Conservation (phyloP, 2,329 filamentous ascomycete species). For the Amauroascus verrucosus region DNA sequence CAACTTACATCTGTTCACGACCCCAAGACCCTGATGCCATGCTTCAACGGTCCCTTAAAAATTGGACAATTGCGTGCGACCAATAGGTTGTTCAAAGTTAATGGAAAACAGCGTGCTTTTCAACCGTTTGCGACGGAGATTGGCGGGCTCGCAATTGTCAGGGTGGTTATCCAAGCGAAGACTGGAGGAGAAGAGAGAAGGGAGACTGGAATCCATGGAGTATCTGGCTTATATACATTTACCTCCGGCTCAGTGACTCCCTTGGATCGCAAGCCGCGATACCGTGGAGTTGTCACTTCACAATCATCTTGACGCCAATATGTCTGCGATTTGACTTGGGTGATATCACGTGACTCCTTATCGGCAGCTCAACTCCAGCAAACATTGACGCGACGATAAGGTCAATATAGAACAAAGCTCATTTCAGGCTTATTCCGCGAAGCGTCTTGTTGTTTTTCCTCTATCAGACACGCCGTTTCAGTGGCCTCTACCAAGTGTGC, state of each 20-base stretch:
- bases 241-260: constrained; percentile 1
- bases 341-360: neutral
- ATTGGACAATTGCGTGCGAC: neutral
- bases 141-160: constrained; percentile 4
- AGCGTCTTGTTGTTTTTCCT: too few relatives aligned
- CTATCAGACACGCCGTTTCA: neutral
- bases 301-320: neutral
- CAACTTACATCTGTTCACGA: constrained; percentile 3
- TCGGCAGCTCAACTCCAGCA: neutral
- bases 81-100: neutral
- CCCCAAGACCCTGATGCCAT: constrained; percentile 8
- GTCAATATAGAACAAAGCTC: neutral
- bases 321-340: neutral
- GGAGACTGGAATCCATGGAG: constrained; percentile 10
- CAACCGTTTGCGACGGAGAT: constrained; percentile 8
- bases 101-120: neutral
- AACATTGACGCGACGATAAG: neutral
- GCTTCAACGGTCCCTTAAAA: constrained; percentile 1
- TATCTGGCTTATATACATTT: neutral
- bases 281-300: constrained; percentile 2
- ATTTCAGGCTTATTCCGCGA: neutral
- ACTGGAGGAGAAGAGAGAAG: neutral
- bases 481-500: too few relatives aligned
- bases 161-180: constrained; percentile 9
- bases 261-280: constrained; percentile 10